Conservation (phyloP, 805 yeast species). For the Ogataea polymorpha region DNA sequence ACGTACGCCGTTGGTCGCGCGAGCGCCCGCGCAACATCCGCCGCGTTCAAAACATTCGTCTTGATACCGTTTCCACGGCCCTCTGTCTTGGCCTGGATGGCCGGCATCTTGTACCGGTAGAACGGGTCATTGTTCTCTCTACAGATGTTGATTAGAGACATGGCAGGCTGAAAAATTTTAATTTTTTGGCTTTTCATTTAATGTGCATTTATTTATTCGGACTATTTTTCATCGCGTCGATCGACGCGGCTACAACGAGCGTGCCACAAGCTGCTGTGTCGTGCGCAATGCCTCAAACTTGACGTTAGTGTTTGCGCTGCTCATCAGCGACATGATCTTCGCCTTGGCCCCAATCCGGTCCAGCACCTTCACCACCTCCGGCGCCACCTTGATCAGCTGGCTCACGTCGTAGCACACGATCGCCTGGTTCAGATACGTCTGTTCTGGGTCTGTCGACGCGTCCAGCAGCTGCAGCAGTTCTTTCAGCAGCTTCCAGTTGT, state of each 20-base stretch:
- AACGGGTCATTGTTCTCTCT: constrained; percentile 98
- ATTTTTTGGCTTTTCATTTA: not conserved
- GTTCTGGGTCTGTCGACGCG: constrained; percentile 27
- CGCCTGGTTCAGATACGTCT: constrained; percentile 41
- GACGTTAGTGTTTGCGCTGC: constrained; percentile 76
- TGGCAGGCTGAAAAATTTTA: constrained; percentile 25
- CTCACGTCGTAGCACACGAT: constrained; percentile 68
- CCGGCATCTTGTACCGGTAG: constrained; percentile 99
- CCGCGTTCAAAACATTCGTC: constrained; percentile 84
- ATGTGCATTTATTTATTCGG: too few species aligned
- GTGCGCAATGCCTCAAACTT: constrained; percentile 94
- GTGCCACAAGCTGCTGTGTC: constrained; percentile 90
- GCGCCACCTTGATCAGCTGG: constrained; percentile 55
- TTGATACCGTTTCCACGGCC: constrained; percentile 99
- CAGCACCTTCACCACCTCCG: constrained; percentile 57
- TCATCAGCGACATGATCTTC: constrained; percentile 80
- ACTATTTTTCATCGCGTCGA: not conserved
- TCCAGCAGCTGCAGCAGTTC: constrained; percentile 54
- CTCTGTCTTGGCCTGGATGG: constrained; percentile 93
- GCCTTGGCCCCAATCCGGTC: constrained; percentile 63
- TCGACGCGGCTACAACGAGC: constrained; percentile 43
- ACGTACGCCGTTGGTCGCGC: constrained; percentile 91
- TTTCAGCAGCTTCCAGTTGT: constrained; percentile 70
- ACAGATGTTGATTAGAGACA: constrained; percentile 90
- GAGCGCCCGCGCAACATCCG: constrained; percentile 92